Base-by-base conservation (phyloP, 257 asterid species). In the Salvia miltiorrhiza region DNA sequence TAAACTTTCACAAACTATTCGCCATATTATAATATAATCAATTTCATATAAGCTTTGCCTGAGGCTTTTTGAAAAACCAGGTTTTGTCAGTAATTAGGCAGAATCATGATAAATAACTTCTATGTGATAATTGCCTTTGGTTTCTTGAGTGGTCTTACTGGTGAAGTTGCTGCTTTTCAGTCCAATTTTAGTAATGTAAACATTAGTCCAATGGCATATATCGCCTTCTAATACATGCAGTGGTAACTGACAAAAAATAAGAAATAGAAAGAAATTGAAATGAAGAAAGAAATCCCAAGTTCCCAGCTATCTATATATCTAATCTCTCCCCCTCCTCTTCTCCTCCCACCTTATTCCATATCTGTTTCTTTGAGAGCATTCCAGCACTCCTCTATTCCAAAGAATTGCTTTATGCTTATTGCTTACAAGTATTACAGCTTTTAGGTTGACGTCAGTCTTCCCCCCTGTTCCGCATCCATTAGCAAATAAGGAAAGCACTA, bases 381-480 rank as follows among this genome's bases (percentile, higher is more conserved):
- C 20, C 20, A 20, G 28, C 2, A 37, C 54, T 57, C 35, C 57
- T 23, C 43, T 45, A 16, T 48, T 67, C 14, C 58, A 24, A 17
- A 17, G 26, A 26, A 67, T n/a, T 60, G 48, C 62, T 49, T 69
- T 65, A 33, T 75, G 67, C 84, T 79, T 63, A 65, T 74, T 75
- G 67, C 84, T 79, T 63, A 65, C 76, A 68, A 10, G 45, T 74
- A 54, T 67, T 77, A 74, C 96, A 94, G 99, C 96, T 78, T 92
- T 87, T 84, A 90, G 99, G 95, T 82, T 82, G 78, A 85, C 92
- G 8, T 87, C 99, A 33, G 99, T 87, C 77, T 87, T 79, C 72
- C 96, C 97, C 52, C 96, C 96, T 48, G 73, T 76, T 49, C 99
- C 97, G 6, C 95, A 94, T 80, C 96, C 97, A 67, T 71, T 94